Base-by-base conservation (phyloP, 139 green algal species). In the Nannochloris sp. region DNA sequence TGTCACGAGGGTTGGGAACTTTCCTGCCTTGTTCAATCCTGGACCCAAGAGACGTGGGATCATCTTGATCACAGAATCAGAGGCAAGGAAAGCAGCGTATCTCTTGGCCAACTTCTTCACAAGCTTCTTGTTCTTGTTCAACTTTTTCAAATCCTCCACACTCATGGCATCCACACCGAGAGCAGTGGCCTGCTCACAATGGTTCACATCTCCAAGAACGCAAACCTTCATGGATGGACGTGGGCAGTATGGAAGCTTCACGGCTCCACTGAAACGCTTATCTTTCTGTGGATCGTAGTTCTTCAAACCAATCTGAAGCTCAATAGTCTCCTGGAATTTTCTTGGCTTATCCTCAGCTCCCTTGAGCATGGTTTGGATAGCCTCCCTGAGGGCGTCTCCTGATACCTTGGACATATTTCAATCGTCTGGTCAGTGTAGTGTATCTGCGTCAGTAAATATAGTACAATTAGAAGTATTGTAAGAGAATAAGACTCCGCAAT, bases 71-170 rank as follows among this genome's bases (percentile, higher is more conserved):
- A 98, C 88, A 9, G 87, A 87, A 74, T 98, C 93, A 56, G 89
- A 97, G 28, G 93, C 91, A 66, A 98, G 73, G 85, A 98, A 98
- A 37, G 80, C 86, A 76, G 92, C 79, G 83, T 97, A 97, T 69
- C 88, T 89, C 88, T 98, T 96, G 68, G 93, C 90, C 30, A 66
- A 28, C 66, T 97, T 97, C 89, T 97, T 97, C 59, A 99, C 93
- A 44, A 99, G 87, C 89, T 99, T 99, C 87, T 99, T 98, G 91
- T 97, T 97, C 87, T 99, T 99, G 89, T 99, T 98, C 56, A 98
- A 84, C 90, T 97, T 97, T 90, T 98, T 98, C 50, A 98, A 81
- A 70, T 92, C 88, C 70, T 97, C 92, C 61, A 98, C 89, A 63
- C 74, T 87, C 86, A 94, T 94, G 64, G 68, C 64, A 68, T 98